Percentiles rank a stretch among this genome's conserved stretches.
Evolutionary conservation across 1,139 yeast species (phyloP).

Genomic region (Citeromyces hawaiiensis): DNA sequence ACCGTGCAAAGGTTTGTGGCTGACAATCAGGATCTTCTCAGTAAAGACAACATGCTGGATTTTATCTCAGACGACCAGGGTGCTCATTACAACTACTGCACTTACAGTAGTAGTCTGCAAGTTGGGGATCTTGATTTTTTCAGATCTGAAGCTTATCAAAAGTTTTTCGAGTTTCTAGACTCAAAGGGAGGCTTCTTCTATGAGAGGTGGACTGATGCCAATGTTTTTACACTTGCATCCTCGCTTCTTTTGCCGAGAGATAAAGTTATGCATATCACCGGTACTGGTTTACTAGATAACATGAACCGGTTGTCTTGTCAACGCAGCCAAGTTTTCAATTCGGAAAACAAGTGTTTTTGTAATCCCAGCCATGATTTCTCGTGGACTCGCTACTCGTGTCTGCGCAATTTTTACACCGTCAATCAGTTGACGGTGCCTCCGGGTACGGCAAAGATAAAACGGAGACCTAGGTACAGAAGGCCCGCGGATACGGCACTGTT

Average conservation of each 20-base stretch:
- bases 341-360: constrained; percentile 30
- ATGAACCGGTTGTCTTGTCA: constrained; percentile 38
- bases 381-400: constrained; percentile 12
- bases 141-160: constrained; percentile 51
- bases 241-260: constrained; percentile 50
- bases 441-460: constrained; percentile 5
- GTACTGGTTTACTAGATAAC: constrained; percentile 64
- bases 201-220: constrained; percentile 94
- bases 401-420: constrained; percentile 9
- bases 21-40: constrained; percentile 26
- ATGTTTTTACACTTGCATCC: constrained; percentile 74
- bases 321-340: constrained; percentile 22
- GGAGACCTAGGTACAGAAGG: constrained; percentile 2
- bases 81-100: constrained; percentile 59
- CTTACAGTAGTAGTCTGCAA: constrained; percentile 85
- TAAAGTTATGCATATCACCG: constrained; percentile 62
- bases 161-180: constrained; percentile 62
- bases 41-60: constrained; percentile 40
- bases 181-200: constrained; percentile 71
- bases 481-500: background rate
- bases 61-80: constrained; percentile 57
- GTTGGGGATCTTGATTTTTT: constrained; percentile 64
- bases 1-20: constrained; percentile 31
- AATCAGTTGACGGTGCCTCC: constrained; percentile 8
- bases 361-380: constrained; percentile 24